Conservation (phyloP, 2,329 filamentous ascomycete species). For the Botrytis medusae region DNA sequence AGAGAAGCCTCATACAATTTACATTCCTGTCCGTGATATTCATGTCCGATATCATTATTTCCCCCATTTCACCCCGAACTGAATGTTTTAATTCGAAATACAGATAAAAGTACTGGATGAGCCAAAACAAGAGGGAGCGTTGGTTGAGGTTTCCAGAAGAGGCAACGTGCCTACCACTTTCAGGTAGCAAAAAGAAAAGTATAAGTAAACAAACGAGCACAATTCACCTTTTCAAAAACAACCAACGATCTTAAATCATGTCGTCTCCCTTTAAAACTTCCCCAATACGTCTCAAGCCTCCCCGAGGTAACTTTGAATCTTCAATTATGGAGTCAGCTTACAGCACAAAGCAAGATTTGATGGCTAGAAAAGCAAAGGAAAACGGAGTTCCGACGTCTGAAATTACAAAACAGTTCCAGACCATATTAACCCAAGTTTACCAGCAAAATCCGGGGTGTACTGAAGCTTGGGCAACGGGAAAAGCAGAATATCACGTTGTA, state of each 20-base stretch:
- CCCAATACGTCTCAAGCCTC: not conserved
- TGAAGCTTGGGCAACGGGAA: constrained; percentile 15
- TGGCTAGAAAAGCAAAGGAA: constrained; percentile 19
- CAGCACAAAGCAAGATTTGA: constrained; percentile 10
- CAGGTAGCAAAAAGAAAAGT: not conserved
- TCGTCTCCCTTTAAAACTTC: not conserved
- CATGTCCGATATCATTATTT: not conserved
- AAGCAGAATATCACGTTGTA: constrained; percentile 21
- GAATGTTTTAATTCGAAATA: not conserved
- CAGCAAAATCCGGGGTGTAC: not conserved
- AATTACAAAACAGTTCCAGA: constrained; percentile 3
- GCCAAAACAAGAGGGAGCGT: not conserved
- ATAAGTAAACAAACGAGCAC: not conserved
- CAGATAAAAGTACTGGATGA: not conserved
- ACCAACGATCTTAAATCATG: not conserved
- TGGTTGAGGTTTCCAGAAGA: not conserved
- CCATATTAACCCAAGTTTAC: constrained; percentile 3
- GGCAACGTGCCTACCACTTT: constrained; percentile 7
- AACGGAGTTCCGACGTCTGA: constrained; percentile 13
- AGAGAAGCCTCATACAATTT: not conserved
- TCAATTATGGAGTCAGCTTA: constrained; percentile 4
- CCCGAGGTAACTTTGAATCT: not conserved
- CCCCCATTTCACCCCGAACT: not conserved
- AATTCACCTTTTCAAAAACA: not conserved
- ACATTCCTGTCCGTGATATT: not conserved